Base-by-base conservation (phyloP, 2,329 filamentous ascomycete genomes). In the Bipolaris sorokiniana region DNA sequence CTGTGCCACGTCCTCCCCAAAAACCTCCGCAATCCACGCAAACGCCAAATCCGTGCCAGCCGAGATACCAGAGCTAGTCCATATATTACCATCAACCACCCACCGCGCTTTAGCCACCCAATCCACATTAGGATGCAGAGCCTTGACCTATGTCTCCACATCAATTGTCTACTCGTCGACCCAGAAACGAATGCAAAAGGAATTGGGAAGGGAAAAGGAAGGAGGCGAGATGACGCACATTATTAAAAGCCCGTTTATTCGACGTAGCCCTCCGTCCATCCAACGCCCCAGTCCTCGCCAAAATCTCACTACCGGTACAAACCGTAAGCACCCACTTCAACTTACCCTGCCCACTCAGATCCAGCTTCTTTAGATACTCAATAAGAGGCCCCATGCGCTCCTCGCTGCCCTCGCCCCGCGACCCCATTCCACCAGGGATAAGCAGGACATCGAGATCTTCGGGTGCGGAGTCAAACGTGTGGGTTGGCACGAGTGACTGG, bases 1-100 rank as follows among this genome's bases (percentile, higher is more conserved):
- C 22, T 75, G 69, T 1, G 86, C 85, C 13, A 78, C 70, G 1
- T 81, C 80, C 41, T 81, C 78, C 0, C 86, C 86, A 71, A 82
- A 88, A 3, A 83, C 73, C 31, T 79, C 74, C 34, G 68, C 79
- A 16, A 88, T 78, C 73, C 83, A 88, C 1, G 83, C 86, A 67
- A 86, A 79, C 41, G 80, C 83, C 57, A 84, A 76, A 76, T 89
- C 87, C 44, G 87, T 88, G 0, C 87, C 87, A 1, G 87, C 86
- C 49, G 81, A 82, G 5, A 89, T 81, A 0, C 88, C 88, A 0
- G 85, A 87, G 2, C 84, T 84, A 3, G 84, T 86, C 87, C 88
- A 90, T 7, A 89, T 76, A 56, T 89, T 87, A 3, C 84, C 87
- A 72, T 90, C 87, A 0, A 80, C 77, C 0, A 89, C 84, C 84